A percentile compares a stretch with the other conserved stretches of the same genome.
These are phyloP conservation scores for Suillus bovinus DNA, from an alignment of 768 basidiomycete species.

Conservation along the genomic window DNA sequence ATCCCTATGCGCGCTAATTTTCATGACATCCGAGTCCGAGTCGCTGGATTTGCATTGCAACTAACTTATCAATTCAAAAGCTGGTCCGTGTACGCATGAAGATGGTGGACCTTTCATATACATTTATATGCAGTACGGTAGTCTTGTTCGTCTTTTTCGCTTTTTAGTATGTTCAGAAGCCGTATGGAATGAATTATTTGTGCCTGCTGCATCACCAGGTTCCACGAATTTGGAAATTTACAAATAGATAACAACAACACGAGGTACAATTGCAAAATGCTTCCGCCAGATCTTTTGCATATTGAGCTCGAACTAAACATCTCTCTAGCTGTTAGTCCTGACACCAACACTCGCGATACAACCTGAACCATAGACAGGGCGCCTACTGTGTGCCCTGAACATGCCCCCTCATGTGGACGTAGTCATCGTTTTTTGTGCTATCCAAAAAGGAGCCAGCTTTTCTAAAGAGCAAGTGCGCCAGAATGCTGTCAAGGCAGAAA, in stretches of 20 bases:
- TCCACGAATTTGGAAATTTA: too few relatives aligned
- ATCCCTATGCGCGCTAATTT: constrained; percentile 73
- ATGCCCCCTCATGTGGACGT: constrained; percentile 68
- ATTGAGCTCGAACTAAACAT: background rate
- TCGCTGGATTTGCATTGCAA: constrained; percentile 12
- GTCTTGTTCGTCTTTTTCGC: constrained; percentile 2
- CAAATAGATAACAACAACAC: background rate
- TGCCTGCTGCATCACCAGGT: background rate
- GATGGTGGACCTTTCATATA: constrained; percentile 8
- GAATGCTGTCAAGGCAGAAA: constrained; percentile 62
- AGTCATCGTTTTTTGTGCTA: constrained; percentile 68
- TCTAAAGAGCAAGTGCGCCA: constrained; percentile 65
- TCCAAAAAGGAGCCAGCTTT: constrained; percentile 35
- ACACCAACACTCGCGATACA: background rate
- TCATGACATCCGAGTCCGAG: too few relatives aligned
- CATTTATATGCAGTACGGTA: constrained; percentile 6
- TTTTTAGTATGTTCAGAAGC: constrained; percentile 2
- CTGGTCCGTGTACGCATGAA: constrained; percentile 2
- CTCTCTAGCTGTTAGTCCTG: background rate
- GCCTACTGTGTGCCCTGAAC: background rate
- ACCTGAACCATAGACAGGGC: background rate
- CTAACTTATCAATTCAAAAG: constrained; percentile 12
- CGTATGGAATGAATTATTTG: background rate
- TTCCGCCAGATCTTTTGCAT: background rate
- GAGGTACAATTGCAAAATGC: background rate